Evolutionary conservation across 2,329 filamentous ascomycete species (phyloP).

Genomic region (Cytospora paraplurivora): DNA sequence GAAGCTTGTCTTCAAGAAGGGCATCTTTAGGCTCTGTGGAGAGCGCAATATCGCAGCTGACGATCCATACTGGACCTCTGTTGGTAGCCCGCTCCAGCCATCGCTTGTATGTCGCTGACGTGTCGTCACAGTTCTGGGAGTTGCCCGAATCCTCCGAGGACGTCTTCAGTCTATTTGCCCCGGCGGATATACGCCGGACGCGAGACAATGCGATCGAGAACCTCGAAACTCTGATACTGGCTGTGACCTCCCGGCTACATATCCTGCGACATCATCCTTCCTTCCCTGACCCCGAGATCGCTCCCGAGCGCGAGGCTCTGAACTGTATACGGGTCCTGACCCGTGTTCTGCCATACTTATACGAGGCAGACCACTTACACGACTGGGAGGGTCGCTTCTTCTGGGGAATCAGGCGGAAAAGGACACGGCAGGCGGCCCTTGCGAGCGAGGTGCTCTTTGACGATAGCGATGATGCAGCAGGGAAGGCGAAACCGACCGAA

Average conservation of each 20-base stretch:
- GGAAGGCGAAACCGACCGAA: slow-evolving; percentile 53
- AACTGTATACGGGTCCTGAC: slow-evolving; percentile 95
- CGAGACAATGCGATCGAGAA: slow-evolving; percentile 84
- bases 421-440: slow-evolving; percentile 66
- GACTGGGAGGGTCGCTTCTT: slow-evolving; percentile 94
- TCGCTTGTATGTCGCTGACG: slow-evolving; percentile 7
- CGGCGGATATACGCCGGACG: slow-evolving; percentile 83
- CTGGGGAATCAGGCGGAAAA: slow-evolving; percentile 76
- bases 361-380: slow-evolving; percentile 81
- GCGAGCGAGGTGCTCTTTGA: slow-evolving; percentile 83
- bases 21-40: slow-evolving; percentile 95
- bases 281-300: slow-evolving; percentile 83
- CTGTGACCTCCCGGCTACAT: slow-evolving; percentile 80
- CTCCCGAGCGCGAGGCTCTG: slow-evolving; percentile 83
- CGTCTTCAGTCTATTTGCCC: slow-evolving; percentile 93
- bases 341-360: slow-evolving; percentile 84
- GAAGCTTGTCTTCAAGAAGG: slow-evolving; percentile 98
- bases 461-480: slow-evolving; percentile 61
- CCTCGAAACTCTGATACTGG: slow-evolving; percentile 83
- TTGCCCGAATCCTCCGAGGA: slow-evolving; percentile 94
- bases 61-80: slow-evolving; percentile 90
- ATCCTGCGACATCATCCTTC: slow-evolving; percentile 84
- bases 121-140: slow-evolving; percentile 78
- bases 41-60: slow-evolving; percentile 83
- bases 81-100: slow-evolving; percentile 47